Evolutionary conservation across 176 grass and related monocot genomes (phyloP), one percentile per base, ranked within the genome.

Genomic region (Cenchrus americanus): DNA sequence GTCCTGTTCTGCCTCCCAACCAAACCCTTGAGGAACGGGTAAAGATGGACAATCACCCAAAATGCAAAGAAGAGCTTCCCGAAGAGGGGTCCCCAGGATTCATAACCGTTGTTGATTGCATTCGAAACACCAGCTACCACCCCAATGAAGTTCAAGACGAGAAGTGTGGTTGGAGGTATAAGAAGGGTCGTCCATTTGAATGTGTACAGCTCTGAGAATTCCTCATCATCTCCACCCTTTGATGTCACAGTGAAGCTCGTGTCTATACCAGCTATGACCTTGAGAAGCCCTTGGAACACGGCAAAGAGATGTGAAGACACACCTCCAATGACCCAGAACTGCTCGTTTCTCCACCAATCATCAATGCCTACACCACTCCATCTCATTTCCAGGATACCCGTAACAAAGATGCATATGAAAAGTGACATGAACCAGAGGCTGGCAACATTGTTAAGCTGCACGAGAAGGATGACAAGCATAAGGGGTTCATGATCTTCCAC

Each of bases 261-360:
- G 37, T 92, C 91, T 13, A 92, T 71, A 87, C 91, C 91, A 24
- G 91, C 91, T 64, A 93, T 85, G 62, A 93, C 91, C 73, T 93
- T 93, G 60, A 93, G 55, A 37, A 93, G 91, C 49, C 91, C 91
- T 81, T 93, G 91, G 69, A 93, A 93, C 49, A 93, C 82, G 1
- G 91, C 91, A 79, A 93, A 93, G 44, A 93, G 84, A 87, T 93
- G 91, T 4, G 91, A 64, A 34, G 91, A 93, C 62, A 90, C 91
- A 66, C 91, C 91, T 57, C 91, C 91, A 79, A 93, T 90, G 46
- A 93, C 91, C 91, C 91, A 93, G 79, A 93, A 93, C 81, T 93
- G 91, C 37, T 93, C 91, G 59, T 93, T 93, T 79, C 91, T 90
- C 91, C 91, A 93, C 91, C 91, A 93, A 59, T 93, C 91, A 82